Evolutionary conservation across 352 stramenopile species (phyloP), one percentile per base, ranked within the genome.

Genomic region (Phytopythium helicoides): DNA sequence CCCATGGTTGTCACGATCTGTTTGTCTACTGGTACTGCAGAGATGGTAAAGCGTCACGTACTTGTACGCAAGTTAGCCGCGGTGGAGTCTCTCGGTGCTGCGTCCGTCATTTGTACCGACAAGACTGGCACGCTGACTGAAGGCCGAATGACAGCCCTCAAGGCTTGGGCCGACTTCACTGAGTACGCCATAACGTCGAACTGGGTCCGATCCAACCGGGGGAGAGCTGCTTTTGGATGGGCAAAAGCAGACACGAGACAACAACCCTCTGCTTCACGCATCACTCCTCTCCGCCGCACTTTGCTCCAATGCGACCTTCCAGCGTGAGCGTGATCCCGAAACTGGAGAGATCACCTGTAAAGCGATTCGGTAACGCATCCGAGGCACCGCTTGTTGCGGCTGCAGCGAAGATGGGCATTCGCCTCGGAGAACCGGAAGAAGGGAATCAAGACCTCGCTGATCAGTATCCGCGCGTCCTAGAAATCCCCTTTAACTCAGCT

Each of bases 51-150:
- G 46, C 82, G 87, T 58, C 73, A 91, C 55, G 84, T 91, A 35
- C 73, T 94, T 0, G 81, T 96, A 3, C 86, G 89, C 41, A 94
- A 96, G 56, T 73, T 96, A 23, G 76, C 86, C 4, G 78, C 92
- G 6, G 74, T 91, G 14, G 72, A 90, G 58, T 89, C 77, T 26
- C 87, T 98, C 47, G 89, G 85, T 15, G 88, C 94, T 5, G 94
- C 92, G 3, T 96, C 89, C 6, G 90, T 98, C 0, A 94, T 96
- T 46, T 98, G 80, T 45, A 90, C 81, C 0, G 95, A 98, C 68
- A 98, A 98, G 75, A 98, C 95, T 0, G 95, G 95, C 10, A 98
- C 95, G 11, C 64, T 98, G 12, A 98, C 95, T 0, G 81, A 91
- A 37, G 83, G 83, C 39, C 87, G 90, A 45, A 94, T 94, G 83